A percentile compares a stretch with the other conserved stretches of the same genome.
phyloP scores from a whole-genome alignment of 257 asterid species.

The Gynochthodes officinalis region DNA sequence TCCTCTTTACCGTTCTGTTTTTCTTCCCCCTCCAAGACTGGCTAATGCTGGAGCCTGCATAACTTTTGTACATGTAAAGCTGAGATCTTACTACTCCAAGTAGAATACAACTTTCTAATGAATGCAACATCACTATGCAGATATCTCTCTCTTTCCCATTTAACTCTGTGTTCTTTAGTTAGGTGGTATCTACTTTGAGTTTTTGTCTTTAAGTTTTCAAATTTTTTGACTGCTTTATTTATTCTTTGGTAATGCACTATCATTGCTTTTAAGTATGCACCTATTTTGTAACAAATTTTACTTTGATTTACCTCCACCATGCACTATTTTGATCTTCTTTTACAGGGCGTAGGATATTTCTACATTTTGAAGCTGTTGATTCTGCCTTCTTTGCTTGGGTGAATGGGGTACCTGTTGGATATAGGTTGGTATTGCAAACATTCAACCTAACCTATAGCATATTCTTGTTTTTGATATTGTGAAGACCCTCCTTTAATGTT shows the following conservation, averaged over 20 bases:
- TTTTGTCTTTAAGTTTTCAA: not conserved
- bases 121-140: too few relatives aligned
- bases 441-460: conserved; percentile 5
- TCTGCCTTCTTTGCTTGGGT: conserved; percentile 96
- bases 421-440: conserved; percentile 57
- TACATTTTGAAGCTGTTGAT: conserved; percentile 98
- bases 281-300: not conserved
- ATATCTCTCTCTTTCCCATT: not conserved
- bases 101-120: too few relatives aligned
- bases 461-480: conserved; percentile 7
- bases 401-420: conserved; percentile 84
- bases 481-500: not conserved
- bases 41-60: not conserved
- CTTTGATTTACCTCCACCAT: not conserved
- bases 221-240: too few relatives aligned
- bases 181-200: not conserved
- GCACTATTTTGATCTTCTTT: conserved; percentile 14
- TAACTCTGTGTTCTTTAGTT: not conserved
- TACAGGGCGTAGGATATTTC: conserved; percentile 86
- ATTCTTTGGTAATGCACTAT: not conserved
- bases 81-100: too few relatives aligned
- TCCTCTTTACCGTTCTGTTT: not conserved
- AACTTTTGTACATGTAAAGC: not conserved
- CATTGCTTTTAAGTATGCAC: not conserved
- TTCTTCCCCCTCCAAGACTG: not conserved